A percentile compares a stretch with the other conserved stretches of the same genome.
Conservation (phyloP, 306 rosid species). For the Dryas drummondii region DNA sequence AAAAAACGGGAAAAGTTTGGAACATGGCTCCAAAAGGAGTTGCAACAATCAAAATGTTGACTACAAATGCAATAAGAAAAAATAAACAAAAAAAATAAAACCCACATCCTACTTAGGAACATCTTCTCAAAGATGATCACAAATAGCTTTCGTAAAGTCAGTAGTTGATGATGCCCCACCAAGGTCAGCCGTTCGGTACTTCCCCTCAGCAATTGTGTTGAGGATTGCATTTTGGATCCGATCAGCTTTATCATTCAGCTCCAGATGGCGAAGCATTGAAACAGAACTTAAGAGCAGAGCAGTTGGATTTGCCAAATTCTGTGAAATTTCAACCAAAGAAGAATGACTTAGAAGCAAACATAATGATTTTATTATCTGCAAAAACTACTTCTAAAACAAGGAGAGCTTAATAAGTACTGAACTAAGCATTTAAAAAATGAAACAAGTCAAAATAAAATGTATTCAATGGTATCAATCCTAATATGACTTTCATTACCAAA, state of each 20-base stretch:
- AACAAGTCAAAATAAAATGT: neutral
- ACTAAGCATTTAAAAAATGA: neutral
- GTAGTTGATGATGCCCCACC: slow-evolving; percentile 80
- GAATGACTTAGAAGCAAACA: slow-evolving; percentile 22
- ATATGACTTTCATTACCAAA: neutral
- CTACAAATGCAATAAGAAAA: slow-evolving; percentile 19
- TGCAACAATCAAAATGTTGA: slow-evolving; percentile 33
- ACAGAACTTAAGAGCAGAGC: slow-evolving; percentile 89
- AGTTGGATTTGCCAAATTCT: slow-evolving; percentile 97
- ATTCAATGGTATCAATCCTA: neutral
- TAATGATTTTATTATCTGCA: neutral
- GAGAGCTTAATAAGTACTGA: neutral
- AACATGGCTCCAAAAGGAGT: slow-evolving; percentile 32
- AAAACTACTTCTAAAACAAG: neutral
- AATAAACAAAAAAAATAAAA: neutral
- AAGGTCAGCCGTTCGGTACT: slow-evolving; percentile 89
- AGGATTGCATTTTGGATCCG: slow-evolving; percentile 81
- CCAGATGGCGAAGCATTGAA: slow-evolving; percentile 83
- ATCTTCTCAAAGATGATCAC: slow-evolving; percentile 66
- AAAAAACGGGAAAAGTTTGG: slow-evolving; percentile 24
- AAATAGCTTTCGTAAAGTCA: slow-evolving; percentile 75
- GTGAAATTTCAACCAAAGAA: slow-evolving; percentile 27
- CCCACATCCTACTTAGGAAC: neutral
- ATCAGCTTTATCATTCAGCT: slow-evolving; percentile 74
- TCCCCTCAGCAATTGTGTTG: slow-evolving; percentile 84